Conservation (phyloP, 2,329 filamentous ascomycete genomes). For the Trichophyton equinum region DNA sequence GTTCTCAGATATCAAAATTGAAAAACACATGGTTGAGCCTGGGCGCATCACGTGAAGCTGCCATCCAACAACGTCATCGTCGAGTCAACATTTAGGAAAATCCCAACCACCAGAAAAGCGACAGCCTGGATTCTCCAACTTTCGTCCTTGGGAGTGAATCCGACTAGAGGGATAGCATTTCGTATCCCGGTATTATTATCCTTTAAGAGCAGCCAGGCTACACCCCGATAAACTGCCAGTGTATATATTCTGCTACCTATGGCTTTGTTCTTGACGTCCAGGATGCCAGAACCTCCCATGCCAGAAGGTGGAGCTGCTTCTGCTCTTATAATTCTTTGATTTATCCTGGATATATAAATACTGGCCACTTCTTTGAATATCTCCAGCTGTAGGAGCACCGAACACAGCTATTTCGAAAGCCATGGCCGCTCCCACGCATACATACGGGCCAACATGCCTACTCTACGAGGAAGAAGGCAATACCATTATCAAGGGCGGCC, state of each 20-base stretch:
- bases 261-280: not conserved
- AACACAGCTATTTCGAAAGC: not conserved
- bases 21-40: not conserved
- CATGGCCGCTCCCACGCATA: conserved; percentile 41
- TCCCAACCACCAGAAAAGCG: not conserved
- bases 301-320: not conserved
- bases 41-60: not conserved
- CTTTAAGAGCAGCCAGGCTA: not conserved
- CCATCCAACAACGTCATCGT: not conserved
- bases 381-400: not conserved
- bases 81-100: not conserved
- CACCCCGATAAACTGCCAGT: not conserved
- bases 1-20: not conserved
- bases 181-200: not conserved
- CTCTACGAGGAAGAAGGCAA: conserved; percentile 25
- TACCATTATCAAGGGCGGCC: conserved; percentile 18
- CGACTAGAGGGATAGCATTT: not conserved
- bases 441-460: conserved; percentile 47
- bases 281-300: not conserved
- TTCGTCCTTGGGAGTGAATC: not conserved
- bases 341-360: not conserved
- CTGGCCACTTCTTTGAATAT: not conserved
- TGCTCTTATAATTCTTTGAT: not conserved
- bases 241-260: not conserved
- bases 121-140: not conserved